Percentiles rank a stretch among this genome's conserved stretches.
These are phyloP conservation scores for Gastrolobium bilobum DNA, from an alignment of 306 rosid species.

Conservation along the genomic window DNA sequence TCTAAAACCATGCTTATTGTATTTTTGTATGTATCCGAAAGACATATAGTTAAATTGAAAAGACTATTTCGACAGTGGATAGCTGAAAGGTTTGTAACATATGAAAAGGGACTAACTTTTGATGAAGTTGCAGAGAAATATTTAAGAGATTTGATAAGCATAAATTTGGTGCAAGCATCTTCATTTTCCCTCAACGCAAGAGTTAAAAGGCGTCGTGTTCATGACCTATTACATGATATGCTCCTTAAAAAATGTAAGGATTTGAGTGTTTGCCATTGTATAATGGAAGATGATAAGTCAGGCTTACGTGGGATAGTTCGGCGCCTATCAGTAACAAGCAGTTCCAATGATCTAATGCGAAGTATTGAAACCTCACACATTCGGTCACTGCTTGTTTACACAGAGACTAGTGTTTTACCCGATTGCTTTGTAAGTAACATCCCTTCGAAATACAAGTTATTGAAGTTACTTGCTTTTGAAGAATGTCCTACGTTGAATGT, in stretches of 20 bases:
- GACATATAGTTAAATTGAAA: not conserved
- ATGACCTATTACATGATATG: not conserved
- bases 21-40: slow-evolving; percentile 28
- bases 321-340: not conserved
- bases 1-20: not conserved
- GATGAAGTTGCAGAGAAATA: slow-evolving; percentile 10
- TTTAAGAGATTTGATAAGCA: slow-evolving; percentile 19
- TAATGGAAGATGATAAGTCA: not conserved
- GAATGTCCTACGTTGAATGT: rapidly evolving
- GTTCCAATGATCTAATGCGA: not conserved
- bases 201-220: not conserved
- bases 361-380: not conserved
- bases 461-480: slow-evolving; percentile 22
- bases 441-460: not conserved
- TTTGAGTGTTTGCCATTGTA: not conserved
- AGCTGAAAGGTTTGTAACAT: slow-evolving; percentile 19
- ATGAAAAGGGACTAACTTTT: not conserved
- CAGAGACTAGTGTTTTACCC: not conserved
- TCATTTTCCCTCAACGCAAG: not conserved
- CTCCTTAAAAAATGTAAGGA: not conserved
- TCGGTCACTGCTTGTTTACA: not conserved
- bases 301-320: not conserved
- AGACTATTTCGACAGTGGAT: not conserved
- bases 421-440: not conserved
- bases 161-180: slow-evolving; percentile 34